Conservation (phyloP, 495 filamentous ascomycete species). For the Chaetomium fimeti region DNA sequence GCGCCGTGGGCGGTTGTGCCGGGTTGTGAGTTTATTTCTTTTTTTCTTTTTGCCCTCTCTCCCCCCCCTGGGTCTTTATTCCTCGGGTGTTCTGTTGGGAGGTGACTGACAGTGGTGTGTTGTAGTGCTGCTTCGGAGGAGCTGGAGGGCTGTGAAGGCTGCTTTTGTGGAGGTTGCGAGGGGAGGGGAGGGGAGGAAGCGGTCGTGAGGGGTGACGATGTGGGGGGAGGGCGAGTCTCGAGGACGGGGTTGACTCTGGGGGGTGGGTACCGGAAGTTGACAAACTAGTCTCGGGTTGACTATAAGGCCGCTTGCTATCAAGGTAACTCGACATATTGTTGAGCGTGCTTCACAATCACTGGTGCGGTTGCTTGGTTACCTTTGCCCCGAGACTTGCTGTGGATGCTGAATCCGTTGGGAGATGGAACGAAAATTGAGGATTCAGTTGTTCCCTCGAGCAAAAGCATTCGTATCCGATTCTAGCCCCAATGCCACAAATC, state of each 20-base stretch:
- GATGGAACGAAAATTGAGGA: background rate
- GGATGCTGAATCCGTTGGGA: background rate
- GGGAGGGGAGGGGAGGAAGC: constrained; percentile 16
- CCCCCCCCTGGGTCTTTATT: background rate
- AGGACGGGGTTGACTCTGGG: no score
- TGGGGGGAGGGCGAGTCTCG: background rate
- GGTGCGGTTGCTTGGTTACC: no score
- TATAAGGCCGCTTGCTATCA: no score
- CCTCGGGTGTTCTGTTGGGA: background rate
- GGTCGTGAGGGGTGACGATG: background rate
- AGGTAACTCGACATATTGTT: no score
- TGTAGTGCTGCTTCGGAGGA: constrained; percentile 52
- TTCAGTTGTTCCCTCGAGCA: background rate
- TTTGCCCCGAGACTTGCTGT: no score
- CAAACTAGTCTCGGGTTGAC: no score
- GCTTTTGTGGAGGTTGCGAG: constrained; percentile 35
- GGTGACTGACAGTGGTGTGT: background rate
- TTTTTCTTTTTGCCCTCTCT: background rate
- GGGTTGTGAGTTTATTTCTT: constrained; percentile 29
- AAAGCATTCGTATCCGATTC: background rate
- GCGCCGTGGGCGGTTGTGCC: constrained; percentile 83
- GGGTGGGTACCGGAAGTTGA: no score
- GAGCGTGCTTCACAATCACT: no score
- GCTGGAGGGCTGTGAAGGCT: constrained; percentile 44
- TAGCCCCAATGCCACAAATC: background rate